Percentiles rank a stretch among this genome's conserved stretches.
Evolutionary conservation across 208 protist species (phyloP).

Genomic region (Leishmania lainsoni): DNA sequence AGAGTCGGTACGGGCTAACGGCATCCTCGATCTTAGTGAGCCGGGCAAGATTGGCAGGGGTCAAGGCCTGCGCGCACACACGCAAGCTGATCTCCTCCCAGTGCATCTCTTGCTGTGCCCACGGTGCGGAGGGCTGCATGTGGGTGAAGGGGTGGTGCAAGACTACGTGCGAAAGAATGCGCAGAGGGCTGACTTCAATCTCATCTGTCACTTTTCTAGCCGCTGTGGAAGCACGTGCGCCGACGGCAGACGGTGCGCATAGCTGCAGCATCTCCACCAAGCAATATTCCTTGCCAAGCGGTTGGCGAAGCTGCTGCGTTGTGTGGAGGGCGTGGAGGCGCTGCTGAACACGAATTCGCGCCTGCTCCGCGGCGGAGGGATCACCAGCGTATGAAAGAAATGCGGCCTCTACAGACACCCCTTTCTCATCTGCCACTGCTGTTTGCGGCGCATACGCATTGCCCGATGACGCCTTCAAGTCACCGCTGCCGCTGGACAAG

Average conservation of each 20-base stretch:
- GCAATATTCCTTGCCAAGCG: conserved; percentile 62
- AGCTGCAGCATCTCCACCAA: conserved; percentile 57
- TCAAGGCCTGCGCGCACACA: not conserved
- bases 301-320: conserved; percentile 39
- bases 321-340: conserved; percentile 54
- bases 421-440: not conserved
- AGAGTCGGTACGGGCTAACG: conserved; percentile 37
- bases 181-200: conserved; percentile 54
- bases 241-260: not conserved
- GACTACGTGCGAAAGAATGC: conserved; percentile 43
- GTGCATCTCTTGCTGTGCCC: conserved; percentile 40
- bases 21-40: conserved; percentile 41
- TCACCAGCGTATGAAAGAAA: not conserved
- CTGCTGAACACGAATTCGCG: conserved; percentile 61
- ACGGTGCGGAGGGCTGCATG: conserved; percentile 37
- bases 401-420: not conserved
- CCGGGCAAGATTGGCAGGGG: conserved; percentile 31
- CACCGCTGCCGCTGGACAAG: not conserved
- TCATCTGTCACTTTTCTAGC: conserved; percentile 30
- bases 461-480: not conserved
- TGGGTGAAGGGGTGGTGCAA: conserved; percentile 69
- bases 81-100: conserved; percentile 23
- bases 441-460: not conserved
- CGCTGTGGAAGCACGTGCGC: conserved; percentile 10
- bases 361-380: conserved; percentile 41